phyloP scores from a whole-genome alignment of 495 filamentous ascomycete species.

The Aspergillus panamensis region DNA sequence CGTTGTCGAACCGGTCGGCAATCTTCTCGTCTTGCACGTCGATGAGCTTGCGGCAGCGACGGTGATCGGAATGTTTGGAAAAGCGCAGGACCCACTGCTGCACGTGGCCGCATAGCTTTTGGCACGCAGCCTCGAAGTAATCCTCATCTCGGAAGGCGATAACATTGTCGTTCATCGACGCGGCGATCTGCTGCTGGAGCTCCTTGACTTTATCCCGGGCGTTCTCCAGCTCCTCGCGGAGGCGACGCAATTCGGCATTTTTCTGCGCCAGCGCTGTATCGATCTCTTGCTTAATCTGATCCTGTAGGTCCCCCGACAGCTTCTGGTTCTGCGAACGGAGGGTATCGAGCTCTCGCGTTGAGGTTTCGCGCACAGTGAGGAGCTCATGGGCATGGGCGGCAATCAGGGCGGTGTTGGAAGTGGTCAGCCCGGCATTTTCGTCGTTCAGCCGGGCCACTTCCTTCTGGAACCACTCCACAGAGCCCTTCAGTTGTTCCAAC shows the following conservation, averaged over 20 bases:
- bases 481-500: slow-evolving; percentile 72
- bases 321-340: slow-evolving; percentile 56
- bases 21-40: slow-evolving; percentile 85
- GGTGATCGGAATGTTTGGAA: slow-evolving; percentile 90
- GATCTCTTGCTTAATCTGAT: slow-evolving; percentile 58
- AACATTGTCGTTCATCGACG: slow-evolving; percentile 65
- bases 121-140: slow-evolving; percentile 92
- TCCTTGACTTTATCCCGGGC: slow-evolving; percentile 74
- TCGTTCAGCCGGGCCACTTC: slow-evolving; percentile 72
- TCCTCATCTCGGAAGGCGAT: slow-evolving; percentile 82
- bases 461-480: slow-evolving; percentile 71
- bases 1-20: slow-evolving; percentile 87
- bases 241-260: slow-evolving; percentile 70
- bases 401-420: slow-evolving; percentile 63
- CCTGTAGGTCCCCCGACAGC: slow-evolving; percentile 61
- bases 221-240: slow-evolving; percentile 72
- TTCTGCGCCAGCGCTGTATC: slow-evolving; percentile 61
- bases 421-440: slow-evolving; percentile 68
- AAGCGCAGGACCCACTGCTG: slow-evolving; percentile 96
- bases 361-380: slow-evolving; percentile 50
- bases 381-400: slow-evolving; percentile 64
- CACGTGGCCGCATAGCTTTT: slow-evolving; percentile 87
- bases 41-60: slow-evolving; percentile 71
- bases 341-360: slow-evolving; percentile 59
- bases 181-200: slow-evolving; percentile 79